Evolutionary conservation across 1,284 basidiomycete genomes (phyloP).

Genomic region (Thecaphora thlaspeos): DNA sequence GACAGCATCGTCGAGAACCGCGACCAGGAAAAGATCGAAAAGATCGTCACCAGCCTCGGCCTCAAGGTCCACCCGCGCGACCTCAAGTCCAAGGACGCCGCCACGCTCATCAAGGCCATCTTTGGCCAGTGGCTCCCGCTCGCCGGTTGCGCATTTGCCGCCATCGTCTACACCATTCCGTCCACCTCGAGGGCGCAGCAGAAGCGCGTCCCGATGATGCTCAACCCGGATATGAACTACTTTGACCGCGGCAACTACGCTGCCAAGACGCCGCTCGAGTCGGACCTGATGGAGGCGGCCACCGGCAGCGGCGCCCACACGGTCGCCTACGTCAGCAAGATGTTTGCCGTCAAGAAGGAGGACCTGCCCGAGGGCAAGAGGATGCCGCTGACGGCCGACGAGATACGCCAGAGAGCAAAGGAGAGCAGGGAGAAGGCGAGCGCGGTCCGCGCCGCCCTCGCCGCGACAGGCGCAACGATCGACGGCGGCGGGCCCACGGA

Average conservation of each 20-base stretch:
- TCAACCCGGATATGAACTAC: slow-evolving; percentile 72
- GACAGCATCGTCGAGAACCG: slow-evolving; percentile 47
- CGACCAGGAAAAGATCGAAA: slow-evolving; percentile 70
- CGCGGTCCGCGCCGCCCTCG: slow-evolving; percentile 46
- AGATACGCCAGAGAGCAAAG: slow-evolving; percentile 72
- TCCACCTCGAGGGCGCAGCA: slow-evolving; percentile 80
- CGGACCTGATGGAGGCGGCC: slow-evolving; percentile 68
- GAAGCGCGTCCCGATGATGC: slow-evolving; percentile 83
- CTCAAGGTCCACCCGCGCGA: slow-evolving; percentile 86
- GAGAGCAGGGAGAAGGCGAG: slow-evolving; percentile 41
- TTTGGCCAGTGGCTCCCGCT: slow-evolving; percentile 96
- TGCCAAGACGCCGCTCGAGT: slow-evolving; percentile 64
- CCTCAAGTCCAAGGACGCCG: slow-evolving; percentile 84
- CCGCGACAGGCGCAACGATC: slow-evolving; percentile 49
- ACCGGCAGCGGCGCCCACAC: slow-evolving; percentile 33
- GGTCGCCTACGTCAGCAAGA: slow-evolving; percentile 85
- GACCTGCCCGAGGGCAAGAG: slow-evolving; percentile 75
- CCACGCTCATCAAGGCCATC: slow-evolving; percentile 78
- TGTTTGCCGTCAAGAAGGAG: slow-evolving; percentile 82
- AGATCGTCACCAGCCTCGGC: slow-evolving; percentile 80
- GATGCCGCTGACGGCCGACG: slow-evolving; percentile 71
- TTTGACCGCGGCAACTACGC: slow-evolving; percentile 59
- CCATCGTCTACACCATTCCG: slow-evolving; percentile 87
- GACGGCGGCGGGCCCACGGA: slow-evolving; percentile 20
- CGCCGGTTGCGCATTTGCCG: slow-evolving; percentile 87